A percentile compares a stretch with the other conserved stretches of the same genome.
phyloP scores from a whole-genome alignment of 2,329 filamentous ascomycete genomes.

The Lachnellula subtilissima region DNA sequence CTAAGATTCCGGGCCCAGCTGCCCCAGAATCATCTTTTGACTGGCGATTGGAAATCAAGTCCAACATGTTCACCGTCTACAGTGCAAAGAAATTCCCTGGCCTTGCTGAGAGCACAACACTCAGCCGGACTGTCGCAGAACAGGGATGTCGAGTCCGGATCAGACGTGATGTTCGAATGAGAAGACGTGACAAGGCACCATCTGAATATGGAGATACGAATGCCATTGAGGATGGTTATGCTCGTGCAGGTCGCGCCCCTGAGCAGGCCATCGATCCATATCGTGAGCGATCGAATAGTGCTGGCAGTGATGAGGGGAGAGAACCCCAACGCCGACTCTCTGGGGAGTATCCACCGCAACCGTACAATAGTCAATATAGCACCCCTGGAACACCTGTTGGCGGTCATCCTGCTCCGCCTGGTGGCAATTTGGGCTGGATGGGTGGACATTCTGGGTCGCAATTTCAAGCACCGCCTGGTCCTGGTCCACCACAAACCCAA shows the following conservation, averaged over 20 bases:
- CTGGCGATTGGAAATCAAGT: conserved; percentile 87
- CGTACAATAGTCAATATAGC: conserved; percentile 29
- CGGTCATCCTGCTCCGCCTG: conserved; percentile 26
- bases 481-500: conserved; percentile 1
- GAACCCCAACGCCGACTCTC: conserved; percentile 41
- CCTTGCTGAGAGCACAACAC: conserved; percentile 77
- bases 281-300: conserved; percentile 19
- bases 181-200: conserved; percentile 70
- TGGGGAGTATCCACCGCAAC: conserved; percentile 37
- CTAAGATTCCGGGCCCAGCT: conserved; percentile 36
- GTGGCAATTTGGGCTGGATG: conserved; percentile 31
- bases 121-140: conserved; percentile 89
- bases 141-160: conserved; percentile 97
- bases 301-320: conserved; percentile 11
- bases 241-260: conserved; percentile 32
- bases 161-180: conserved; percentile 87
- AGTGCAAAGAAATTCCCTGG: conserved; percentile 99
- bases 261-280: conserved; percentile 18
- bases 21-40: conserved; percentile 53
- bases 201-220: conserved; percentile 41
- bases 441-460: conserved; percentile 1
- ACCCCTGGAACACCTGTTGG: conserved; percentile 11
- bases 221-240: conserved; percentile 57
- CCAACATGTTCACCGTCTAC: conserved; percentile 78
- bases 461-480: conserved; percentile 8